A percentile compares a stretch with the other conserved stretches of the same genome.
Evolutionary conservation across 768 basidiomycete species (phyloP).

Genomic region (Leccinum variicolor): DNA sequence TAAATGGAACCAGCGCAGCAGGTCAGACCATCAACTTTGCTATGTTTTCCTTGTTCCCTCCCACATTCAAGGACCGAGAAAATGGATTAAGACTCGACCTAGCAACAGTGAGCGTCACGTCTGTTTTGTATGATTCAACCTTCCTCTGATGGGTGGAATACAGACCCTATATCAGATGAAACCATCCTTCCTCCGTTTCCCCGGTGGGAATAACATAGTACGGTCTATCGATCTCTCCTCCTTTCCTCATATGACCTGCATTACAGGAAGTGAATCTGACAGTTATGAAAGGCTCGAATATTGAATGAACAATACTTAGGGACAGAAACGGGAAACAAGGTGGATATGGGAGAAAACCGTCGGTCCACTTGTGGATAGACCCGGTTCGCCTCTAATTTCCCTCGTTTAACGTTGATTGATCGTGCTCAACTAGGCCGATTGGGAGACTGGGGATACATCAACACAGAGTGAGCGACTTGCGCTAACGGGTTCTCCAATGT

Average conservation of each 20-base stretch:
- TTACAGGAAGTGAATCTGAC: slow-evolving; percentile 38
- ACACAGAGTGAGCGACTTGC: slow-evolving; percentile 47
- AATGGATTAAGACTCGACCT: slow-evolving; percentile 65
- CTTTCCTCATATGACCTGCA: slow-evolving; percentile 19
- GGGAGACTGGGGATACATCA: slow-evolving; percentile 61
- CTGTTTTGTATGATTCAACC: not conserved
- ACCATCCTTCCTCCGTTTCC: slow-evolving; percentile 63
- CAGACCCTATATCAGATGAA: slow-evolving; percentile 53
- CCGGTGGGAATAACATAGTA: slow-evolving; percentile 66
- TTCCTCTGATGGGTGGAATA: not conserved
- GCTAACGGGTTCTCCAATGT: not conserved
- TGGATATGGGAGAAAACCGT: slow-evolving; percentile 70
- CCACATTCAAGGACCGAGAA: slow-evolving; percentile 55
- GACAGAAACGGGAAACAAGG: slow-evolving; percentile 46
- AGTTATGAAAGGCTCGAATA: not conserved
- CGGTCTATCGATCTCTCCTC: slow-evolving; percentile 6
- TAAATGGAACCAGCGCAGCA: slow-evolving; percentile 39
- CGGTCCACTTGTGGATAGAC: slow-evolving; percentile 51
- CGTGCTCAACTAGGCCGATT: slow-evolving; percentile 38
- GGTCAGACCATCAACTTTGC: slow-evolving; percentile 53
- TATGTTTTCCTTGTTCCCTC: slow-evolving; percentile 64
- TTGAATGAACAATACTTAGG: slow-evolving; percentile 33
- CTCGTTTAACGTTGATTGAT: not conserved
- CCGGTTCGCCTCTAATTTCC: slow-evolving; percentile 22
- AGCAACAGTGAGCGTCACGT: slow-evolving; percentile 39